These are phyloP conservation scores for Populus tomentosa DNA, from an alignment of 441 rosid species.

Conservation along the genomic window DNA sequence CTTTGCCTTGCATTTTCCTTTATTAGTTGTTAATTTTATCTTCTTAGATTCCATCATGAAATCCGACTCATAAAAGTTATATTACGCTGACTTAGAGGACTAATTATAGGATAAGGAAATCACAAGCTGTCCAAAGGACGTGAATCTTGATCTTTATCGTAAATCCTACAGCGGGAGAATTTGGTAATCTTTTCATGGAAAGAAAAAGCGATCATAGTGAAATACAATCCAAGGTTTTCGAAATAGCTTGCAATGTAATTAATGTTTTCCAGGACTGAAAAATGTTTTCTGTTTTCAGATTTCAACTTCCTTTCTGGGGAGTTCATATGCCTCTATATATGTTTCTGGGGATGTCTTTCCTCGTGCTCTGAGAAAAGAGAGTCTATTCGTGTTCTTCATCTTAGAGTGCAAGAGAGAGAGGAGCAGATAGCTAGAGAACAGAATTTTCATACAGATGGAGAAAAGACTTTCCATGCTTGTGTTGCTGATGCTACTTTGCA, in stretches of 20 bases:
- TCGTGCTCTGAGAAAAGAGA: neutral
- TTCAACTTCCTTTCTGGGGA: neutral
- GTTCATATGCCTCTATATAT: neutral
- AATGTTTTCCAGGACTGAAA: neutral
- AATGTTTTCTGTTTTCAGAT: neutral
- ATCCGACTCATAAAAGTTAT: too few species aligned
- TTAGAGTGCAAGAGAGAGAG: neutral
- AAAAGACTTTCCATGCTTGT: neutral
- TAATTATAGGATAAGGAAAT: too few species aligned
- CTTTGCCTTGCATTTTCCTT: neutral
- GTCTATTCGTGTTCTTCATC: neutral
- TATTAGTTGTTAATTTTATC: too few species aligned
- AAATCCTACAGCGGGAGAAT: neutral
- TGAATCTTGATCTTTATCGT: neutral
- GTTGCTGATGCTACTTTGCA: conserved; percentile 6
- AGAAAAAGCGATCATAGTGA: neutral
- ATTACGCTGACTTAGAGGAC: too few species aligned
- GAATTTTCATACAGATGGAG: neutral
- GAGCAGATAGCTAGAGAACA: neutral
- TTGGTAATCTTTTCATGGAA: neutral
- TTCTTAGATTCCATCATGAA: too few species aligned
- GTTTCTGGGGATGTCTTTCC: neutral
- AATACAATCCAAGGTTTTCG: neutral
- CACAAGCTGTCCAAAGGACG: too few species aligned
- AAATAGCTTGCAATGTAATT: neutral